Conservation (phyloP, 345 rosid genomes). For the Iberis pinnata region DNA sequence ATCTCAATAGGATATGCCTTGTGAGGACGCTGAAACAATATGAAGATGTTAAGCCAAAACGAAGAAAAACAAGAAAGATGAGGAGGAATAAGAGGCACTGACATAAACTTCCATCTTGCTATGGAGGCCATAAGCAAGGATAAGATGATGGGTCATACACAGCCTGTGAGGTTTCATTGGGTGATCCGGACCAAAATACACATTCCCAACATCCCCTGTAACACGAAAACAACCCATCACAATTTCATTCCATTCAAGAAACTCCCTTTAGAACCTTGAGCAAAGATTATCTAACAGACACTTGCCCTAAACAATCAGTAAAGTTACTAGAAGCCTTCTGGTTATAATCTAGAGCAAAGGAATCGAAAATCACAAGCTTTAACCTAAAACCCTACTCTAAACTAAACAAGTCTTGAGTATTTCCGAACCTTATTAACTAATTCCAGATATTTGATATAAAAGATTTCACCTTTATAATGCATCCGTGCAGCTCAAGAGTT, state of each 20-base stretch:
- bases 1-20: constrained; percentile 96
- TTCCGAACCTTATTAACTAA: not conserved
- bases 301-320: no score
- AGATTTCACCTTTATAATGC: constrained; percentile 16
- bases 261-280: not conserved
- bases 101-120: constrained; percentile 93
- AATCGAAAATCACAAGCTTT: not conserved
- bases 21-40: constrained; percentile 75
- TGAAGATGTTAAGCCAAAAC: constrained; percentile 5
- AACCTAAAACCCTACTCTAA: constrained; percentile 18
- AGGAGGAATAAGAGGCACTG: constrained; percentile 26
- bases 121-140: constrained; percentile 89
- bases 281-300: no score
- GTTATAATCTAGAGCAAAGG: not conserved
- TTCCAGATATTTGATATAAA: not conserved
- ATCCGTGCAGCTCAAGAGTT: no score
- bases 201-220: constrained; percentile 91
- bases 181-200: constrained; percentile 93
- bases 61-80: not conserved
- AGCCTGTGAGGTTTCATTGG: constrained; percentile 98
- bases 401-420: not conserved
- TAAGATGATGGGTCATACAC: constrained; percentile 97
- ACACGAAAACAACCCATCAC: constrained; percentile 3
- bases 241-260: no score
- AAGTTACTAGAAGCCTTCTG: no score